These are phyloP conservation scores for Neonectria ditissima DNA, from an alignment of 2,329 filamentous ascomycete genomes.

Conservation along the genomic window DNA sequence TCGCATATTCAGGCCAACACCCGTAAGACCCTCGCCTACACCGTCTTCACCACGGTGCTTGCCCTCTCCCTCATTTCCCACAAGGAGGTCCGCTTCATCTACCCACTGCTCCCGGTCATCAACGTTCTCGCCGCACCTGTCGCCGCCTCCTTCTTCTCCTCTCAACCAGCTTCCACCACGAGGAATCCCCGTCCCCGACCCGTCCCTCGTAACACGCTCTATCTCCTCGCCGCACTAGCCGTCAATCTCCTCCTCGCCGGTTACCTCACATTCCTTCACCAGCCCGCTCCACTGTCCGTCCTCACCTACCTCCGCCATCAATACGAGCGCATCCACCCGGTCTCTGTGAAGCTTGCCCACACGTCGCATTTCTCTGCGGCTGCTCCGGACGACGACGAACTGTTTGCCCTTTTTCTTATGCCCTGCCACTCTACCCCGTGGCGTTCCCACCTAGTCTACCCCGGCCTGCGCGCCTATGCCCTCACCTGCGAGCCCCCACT, in stretches of 20 bases:
- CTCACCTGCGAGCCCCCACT: constrained; percentile 92
- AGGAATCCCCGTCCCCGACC: constrained; percentile 45
- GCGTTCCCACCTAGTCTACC: constrained; percentile 86
- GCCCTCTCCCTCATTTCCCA: constrained; percentile 85
- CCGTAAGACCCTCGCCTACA: constrained; percentile 62
- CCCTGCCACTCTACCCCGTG: constrained; percentile 97
- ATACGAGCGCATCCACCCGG: constrained; percentile 70
- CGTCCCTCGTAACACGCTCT: constrained; percentile 62
- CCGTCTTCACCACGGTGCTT: constrained; percentile 69
- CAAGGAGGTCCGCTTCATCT: constrained; percentile 98
- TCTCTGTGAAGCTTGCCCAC: constrained; percentile 39
- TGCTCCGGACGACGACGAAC: constrained; percentile 52
- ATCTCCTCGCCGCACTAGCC: constrained; percentile 69
- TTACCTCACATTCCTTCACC: constrained; percentile 83
- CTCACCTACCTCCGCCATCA: constrained; percentile 80
- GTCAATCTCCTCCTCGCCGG: constrained; percentile 77
- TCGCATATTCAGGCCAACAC: constrained; percentile 50
- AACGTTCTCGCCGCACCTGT: constrained; percentile 82
- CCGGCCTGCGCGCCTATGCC: constrained; percentile 81
- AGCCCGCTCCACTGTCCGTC: constrained; percentile 81
- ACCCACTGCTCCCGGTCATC: constrained; percentile 88
- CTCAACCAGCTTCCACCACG: constrained; percentile 42
- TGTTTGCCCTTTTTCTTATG: constrained; percentile 86
- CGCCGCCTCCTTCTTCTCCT: constrained; percentile 73
- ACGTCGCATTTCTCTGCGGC: constrained; percentile 41